Evolutionary conservation across 768 basidiomycete genomes (phyloP), one percentile per base, ranked within the genome.

Genomic region (Auriscalpium orientale): DNA sequence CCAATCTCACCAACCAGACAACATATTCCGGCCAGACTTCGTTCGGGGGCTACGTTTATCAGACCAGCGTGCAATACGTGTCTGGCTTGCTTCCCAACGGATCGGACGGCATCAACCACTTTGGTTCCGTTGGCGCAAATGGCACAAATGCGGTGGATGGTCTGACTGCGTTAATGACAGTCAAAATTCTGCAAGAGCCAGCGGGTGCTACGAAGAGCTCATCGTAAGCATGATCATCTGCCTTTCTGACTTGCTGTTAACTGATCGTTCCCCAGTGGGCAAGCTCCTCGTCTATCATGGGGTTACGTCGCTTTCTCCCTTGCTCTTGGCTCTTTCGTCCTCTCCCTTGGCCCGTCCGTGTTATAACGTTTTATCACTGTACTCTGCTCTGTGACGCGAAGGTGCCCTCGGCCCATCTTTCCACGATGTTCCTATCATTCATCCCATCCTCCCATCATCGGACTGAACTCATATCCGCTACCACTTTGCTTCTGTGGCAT

Each of bases 101-200:
- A 1, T 90, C 82, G 57, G 63, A 71, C 8, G 85, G 81, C 3
- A 80, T 91, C 50, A 91, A 90, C 65, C 89, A 91, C 67, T 78
- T 76, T 60, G 38, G 69, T 8, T 73, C 71, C 8, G 89, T 91
- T 6, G 72, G 66, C 11, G 67, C 76, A 7, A 68, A 78, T 53
- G 71, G 75, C n/a, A 67, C 71, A n/a, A 82, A 79, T 58, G 81
- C 90, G 2, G 75, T 84, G 1, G 95, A 98, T 66, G 95, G 94
- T 1, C 72, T 91, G 11, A 87, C 95, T 4, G 91, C 89, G 0
- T 73, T 97, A 1, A 61, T 95, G 61, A 82, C 82, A 1, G 85
- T 94, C 48, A 79, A 77, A 63, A 84, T 95, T 44, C 77, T 80
- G 1, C 64, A 56, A 28, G 54, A 54, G 38, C 79, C 79, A 3